phyloP scores from a whole-genome alignment of 805 yeast species.

The Cyberlindnera suaveolens region DNA sequence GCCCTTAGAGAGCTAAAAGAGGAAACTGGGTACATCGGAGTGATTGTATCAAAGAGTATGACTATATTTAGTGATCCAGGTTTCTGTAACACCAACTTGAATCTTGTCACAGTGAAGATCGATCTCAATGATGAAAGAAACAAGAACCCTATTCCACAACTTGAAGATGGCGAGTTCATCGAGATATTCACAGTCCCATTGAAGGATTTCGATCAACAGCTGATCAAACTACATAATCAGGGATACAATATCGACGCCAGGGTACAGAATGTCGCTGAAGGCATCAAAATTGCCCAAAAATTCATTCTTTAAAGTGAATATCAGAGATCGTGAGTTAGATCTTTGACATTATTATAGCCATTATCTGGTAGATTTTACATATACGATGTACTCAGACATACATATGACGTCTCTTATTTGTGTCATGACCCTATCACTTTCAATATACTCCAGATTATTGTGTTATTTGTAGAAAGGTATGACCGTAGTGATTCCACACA shows the following conservation, averaged over 20 bases:
- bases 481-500: no score
- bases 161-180: conserved; percentile 90
- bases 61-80: conserved; percentile 75
- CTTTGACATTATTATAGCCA: no score
- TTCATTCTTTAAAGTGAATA: conserved; percentile 16
- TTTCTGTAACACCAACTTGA: conserved; percentile 82
- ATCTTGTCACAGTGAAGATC: conserved; percentile 69
- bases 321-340: no score
- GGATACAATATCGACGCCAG: conserved; percentile 85
- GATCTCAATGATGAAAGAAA: conserved; percentile 67
- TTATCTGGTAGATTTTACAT: no score
- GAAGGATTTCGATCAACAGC: conserved; percentile 44
- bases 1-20: conserved; percentile 86
- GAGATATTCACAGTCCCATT: conserved; percentile 79
- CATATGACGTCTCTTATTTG: no score
- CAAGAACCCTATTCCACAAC: conserved; percentile 57
- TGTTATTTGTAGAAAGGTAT: no score
- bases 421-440: neutral
- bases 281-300: conserved; percentile 52
- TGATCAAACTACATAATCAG: conserved; percentile 46
- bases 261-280: conserved; percentile 80
- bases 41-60: conserved; percentile 40
- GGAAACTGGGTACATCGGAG: conserved; percentile 89
- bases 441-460: neutral
- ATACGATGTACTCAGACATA: no score